Percentiles rank a stretch among this genome's conserved stretches.
Evolutionary conservation across 371 early-diverging fungal species (phyloP).

Genomic region (Mortierella sp.): DNA sequence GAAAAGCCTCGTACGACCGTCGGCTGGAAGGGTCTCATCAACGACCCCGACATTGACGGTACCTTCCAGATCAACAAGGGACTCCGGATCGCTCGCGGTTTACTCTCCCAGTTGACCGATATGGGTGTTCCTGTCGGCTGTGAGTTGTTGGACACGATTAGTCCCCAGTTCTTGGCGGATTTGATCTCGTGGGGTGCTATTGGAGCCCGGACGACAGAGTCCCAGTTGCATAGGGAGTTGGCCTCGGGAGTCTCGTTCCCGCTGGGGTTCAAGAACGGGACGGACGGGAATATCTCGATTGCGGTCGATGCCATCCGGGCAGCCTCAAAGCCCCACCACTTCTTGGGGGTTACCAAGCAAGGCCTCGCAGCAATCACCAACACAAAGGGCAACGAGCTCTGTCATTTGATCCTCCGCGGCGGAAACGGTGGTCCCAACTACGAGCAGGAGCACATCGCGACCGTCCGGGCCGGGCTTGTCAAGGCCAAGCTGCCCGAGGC

Average conservation of each 20-base stretch:
- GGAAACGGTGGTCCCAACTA: slow-evolving; percentile 90
- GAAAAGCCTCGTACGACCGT: slow-evolving; percentile 96
- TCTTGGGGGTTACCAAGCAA: slow-evolving; percentile 96
- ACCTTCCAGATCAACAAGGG: slow-evolving; percentile 93
- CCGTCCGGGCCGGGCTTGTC: slow-evolving; percentile 65
- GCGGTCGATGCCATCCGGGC: slow-evolving; percentile 94
- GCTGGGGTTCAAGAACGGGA: slow-evolving; percentile 93
- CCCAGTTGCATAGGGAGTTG: slow-evolving; percentile 90
- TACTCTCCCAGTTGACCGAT: slow-evolving; percentile 80
- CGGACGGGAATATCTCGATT: slow-evolving; percentile 88
- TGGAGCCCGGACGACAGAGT: slow-evolving; percentile 96
- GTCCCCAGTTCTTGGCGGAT: slow-evolving; percentile 70
- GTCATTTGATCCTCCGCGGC: slow-evolving; percentile 88
- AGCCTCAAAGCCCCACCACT: slow-evolving; percentile 89
- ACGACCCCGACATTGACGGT: slow-evolving; percentile 78
- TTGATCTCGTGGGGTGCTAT: slow-evolving; percentile 90
- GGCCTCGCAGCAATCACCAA: slow-evolving; percentile 93
- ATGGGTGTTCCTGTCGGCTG: slow-evolving; percentile 87
- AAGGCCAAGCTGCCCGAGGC: slow-evolving; percentile 69
- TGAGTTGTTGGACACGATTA: slow-evolving; percentile 87
- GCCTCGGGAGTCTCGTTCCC: slow-evolving; percentile 94
- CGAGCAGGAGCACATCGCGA: slow-evolving; percentile 69
- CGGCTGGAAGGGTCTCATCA: slow-evolving; percentile 94
- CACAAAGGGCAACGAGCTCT: slow-evolving; percentile 76
- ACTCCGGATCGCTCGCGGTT: slow-evolving; percentile 80